Evolutionary conservation across 2,329 filamentous ascomycete genomes (phyloP), one percentile per base, ranked within the genome.

Genomic region (Fusarium nelsonii): DNA sequence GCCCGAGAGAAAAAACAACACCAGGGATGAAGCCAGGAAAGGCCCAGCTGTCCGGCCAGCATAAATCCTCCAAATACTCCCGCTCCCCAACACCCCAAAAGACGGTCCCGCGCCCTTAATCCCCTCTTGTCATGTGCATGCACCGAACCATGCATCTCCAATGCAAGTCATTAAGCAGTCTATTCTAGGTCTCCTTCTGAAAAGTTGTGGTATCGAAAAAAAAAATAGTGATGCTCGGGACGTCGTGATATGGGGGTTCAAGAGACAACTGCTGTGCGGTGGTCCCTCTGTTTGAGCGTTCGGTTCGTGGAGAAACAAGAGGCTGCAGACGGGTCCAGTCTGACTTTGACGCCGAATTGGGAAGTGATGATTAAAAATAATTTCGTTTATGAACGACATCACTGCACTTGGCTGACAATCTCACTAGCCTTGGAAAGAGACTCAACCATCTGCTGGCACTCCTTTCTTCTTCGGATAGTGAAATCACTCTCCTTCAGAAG

Each of bases 381-480:
- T 60, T 50, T 69, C 16, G 50, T 57, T 49, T 34, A 60, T 62
- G 36, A 50, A 20, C 49, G 59, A 41, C 36, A 46, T 78, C 84
- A 89, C 84, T 89, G 87, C 58, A 91, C 89, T 79, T 91, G 88
- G 81, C 93, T 94, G 78, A 99, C 96, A 82, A 99, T 98, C 85
- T 99, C 96, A 81, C 90, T 96, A 59, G 96, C 96, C 81, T 92
- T 91, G 73, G 87, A 83, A 76, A 99, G 85, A 57, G 92, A 97
- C 82, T 99, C 96, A 52, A 99, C 96, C 96, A 99, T 99, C 82
- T 97, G 94, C 82, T 97, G 94, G 82, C 96, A 99, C 82, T 99
- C 96, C 86, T 99, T 99, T 80, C 96, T 88, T 80, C 96, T 88
- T 75, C 95, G 90, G 76, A 97, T 87, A 5, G 96, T 99, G 85